phyloP scores from a whole-genome alignment of 2,329 filamentous ascomycete genomes.

The Ustulina deusta region DNA sequence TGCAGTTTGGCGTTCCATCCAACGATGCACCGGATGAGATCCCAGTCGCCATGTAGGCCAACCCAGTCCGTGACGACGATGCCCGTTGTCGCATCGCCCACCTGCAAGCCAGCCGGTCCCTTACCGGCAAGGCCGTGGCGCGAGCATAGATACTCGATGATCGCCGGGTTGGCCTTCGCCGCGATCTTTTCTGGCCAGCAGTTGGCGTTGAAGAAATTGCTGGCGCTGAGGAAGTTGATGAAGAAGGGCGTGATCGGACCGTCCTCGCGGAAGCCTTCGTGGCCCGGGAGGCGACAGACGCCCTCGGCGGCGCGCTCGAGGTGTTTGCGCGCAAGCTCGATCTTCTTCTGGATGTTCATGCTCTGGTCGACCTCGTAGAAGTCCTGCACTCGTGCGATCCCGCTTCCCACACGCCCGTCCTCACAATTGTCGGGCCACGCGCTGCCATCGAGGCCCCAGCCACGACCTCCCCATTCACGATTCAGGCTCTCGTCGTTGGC shows the following conservation, averaged over 20 bases:
- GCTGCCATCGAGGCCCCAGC: slow-evolving; percentile 71
- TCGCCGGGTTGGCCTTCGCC: slow-evolving; percentile 84
- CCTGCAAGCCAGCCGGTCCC: slow-evolving; percentile 61
- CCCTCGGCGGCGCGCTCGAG: slow-evolving; percentile 76
- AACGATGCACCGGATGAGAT: slow-evolving; percentile 85
- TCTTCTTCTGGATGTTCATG: slow-evolving; percentile 83
- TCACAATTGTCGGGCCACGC: slow-evolving; percentile 90
- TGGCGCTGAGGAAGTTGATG: slow-evolving; percentile 90
- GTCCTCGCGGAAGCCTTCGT: slow-evolving; percentile 42
- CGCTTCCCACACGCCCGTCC: slow-evolving; percentile 76
- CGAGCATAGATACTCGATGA: slow-evolving; percentile 71
- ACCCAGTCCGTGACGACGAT: slow-evolving; percentile 96
- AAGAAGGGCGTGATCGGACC: slow-evolving; percentile 72
- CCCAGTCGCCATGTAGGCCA: slow-evolving; percentile 88
- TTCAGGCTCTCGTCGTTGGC: slow-evolving; percentile 68
- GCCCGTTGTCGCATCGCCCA: slow-evolving; percentile 82
- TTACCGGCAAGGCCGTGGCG: slow-evolving; percentile 65
- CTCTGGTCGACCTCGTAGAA: slow-evolving; percentile 89
- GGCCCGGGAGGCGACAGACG: slow-evolving; percentile 59
- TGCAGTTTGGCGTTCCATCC: slow-evolving; percentile 85
- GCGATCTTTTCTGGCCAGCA: slow-evolving; percentile 97
- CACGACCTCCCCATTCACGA: slow-evolving; percentile 62
- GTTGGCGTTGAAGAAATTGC: slow-evolving; percentile 91
- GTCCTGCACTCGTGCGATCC: slow-evolving; percentile 87
- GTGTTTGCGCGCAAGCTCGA: slow-evolving; percentile 77